phyloP scores from a whole-genome alignment of 129 eudicot species.

The Sambucus nigra region DNA sequence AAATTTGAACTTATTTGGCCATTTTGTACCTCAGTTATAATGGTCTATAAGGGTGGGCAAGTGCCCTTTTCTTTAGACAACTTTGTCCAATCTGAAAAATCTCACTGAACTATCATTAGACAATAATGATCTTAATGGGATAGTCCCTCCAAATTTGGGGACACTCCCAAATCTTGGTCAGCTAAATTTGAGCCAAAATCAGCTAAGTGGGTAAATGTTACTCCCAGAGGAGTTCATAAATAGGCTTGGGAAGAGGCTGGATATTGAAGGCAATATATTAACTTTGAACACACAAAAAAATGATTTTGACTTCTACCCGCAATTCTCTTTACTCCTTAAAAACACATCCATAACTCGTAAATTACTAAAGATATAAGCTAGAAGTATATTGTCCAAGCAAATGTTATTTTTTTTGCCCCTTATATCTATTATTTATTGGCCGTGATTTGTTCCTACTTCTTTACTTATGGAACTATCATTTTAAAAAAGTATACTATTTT shows the following conservation, averaged over 20 bases:
- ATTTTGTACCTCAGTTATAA: slow-evolving; percentile 57
- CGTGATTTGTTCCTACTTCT: too few species aligned
- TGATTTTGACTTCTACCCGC: too few species aligned
- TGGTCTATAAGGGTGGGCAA: slow-evolving; percentile 26
- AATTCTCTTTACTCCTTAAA: too few species aligned
- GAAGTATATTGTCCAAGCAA: too few species aligned
- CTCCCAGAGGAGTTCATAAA: slow-evolving; percentile 36
- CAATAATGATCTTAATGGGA: slow-evolving; percentile 42
- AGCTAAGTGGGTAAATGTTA: slow-evolving; percentile 34
- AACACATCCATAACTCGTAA: too few species aligned
- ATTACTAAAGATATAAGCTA: too few species aligned
- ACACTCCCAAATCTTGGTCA: slow-evolving; percentile 38
- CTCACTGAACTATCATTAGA: slow-evolving; percentile 52
- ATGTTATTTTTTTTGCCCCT: too few species aligned
- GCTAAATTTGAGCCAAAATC: slow-evolving; percentile 50
- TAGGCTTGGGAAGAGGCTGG: slow-evolving; percentile 46
- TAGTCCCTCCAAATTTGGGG: slow-evolving; percentile 37
- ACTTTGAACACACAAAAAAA: too few species aligned
- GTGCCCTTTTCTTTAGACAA: slow-evolving; percentile 29
- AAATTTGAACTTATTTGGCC: slow-evolving; percentile 49
- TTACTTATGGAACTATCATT: too few species aligned
- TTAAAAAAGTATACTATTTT: too few species aligned
- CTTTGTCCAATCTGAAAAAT: slow-evolving; percentile 34
- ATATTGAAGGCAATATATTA: slow-evolving; percentile 50
- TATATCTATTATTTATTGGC: too few species aligned